Conservation (phyloP, 805 yeast genomes). For the Blastobotrys americana region DNA sequence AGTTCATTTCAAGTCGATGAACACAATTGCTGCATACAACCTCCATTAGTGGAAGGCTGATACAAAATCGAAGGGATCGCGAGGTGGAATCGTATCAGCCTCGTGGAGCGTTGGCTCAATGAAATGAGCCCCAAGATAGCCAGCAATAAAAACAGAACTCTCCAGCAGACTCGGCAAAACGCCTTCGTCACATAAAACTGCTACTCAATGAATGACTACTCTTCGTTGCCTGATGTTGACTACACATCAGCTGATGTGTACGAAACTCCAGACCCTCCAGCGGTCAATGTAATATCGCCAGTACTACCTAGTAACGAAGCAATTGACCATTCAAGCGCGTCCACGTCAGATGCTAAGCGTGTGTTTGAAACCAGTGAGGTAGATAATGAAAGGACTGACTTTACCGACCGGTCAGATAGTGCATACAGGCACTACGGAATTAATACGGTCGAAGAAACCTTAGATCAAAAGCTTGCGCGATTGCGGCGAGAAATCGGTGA, state of each 20-base stretch:
- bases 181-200: neutral
- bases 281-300: neutral
- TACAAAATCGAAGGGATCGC: too few species aligned
- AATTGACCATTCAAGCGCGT: constrained; percentile 6
- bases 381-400: neutral
- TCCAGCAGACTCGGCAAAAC: too few species aligned
- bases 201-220: constrained; percentile 9
- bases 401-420: neutral
- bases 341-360: neutral
- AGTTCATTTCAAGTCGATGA: too few species aligned
- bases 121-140: too few species aligned
- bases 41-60: too few species aligned
- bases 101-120: too few species aligned
- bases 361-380: constrained; percentile 6
- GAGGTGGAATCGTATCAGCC: too few species aligned
- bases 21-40: too few species aligned
- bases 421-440: neutral
- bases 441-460: neutral
- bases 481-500: neutral
- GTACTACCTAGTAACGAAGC: constrained; percentile 3
- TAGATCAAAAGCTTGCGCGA: neutral
- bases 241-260: constrained; percentile 11
- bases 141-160: too few species aligned
- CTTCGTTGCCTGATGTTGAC: constrained; percentile 19
- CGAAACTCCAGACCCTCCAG: constrained; percentile 14